phyloP scores from a whole-genome alignment of 106 monocot genomes.

The Phalaenopsis aphrodite region DNA sequence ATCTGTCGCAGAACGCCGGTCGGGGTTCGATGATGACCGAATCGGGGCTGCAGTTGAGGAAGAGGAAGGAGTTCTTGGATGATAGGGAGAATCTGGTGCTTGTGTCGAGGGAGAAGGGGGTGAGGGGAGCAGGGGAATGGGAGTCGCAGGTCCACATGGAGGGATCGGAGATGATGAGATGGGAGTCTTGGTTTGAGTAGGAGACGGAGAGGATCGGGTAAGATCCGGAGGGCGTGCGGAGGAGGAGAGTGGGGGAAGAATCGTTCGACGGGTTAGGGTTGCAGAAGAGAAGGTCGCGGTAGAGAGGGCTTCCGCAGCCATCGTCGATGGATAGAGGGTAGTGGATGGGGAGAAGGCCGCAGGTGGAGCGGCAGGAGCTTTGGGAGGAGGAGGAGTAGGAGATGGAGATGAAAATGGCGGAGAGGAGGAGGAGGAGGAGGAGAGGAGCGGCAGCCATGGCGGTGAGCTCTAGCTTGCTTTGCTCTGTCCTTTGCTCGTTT shows the following conservation, averaged over 20 bases:
- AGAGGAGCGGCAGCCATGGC: not conserved
- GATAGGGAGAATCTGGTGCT: conserved; percentile 76
- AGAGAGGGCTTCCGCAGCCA: conserved; percentile 73
- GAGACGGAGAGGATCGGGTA: conserved; percentile 47
- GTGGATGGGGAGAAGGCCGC: conserved; percentile 43
- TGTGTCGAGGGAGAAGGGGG: conserved; percentile 71
- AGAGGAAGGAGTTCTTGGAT: conserved; percentile 59
- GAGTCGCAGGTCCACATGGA: conserved; percentile 60
- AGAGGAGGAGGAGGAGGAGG: conserved; percentile 11
- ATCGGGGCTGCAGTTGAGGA: conserved; percentile 68
- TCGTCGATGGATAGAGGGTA: conserved; percentile 58
- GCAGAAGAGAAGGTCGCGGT: conserved; percentile 50
- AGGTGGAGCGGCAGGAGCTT: conserved; percentile 39
- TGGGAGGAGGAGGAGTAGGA: not conserved
- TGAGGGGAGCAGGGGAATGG: not conserved
- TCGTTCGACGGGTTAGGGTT: not conserved
- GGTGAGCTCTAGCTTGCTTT: not conserved
- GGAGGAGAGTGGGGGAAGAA: conserved; percentile 29
- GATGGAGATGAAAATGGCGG: not conserved
- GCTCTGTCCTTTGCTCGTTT: not conserved
- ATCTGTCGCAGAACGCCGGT: conserved; percentile 51
- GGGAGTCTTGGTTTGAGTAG: conserved; percentile 43
- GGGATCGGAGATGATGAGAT: conserved; percentile 70
- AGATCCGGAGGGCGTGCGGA: conserved; percentile 77
- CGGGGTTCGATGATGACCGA: conserved; percentile 48